Percentiles rank a stretch among this genome's conserved stretches.
Conservation (phyloP, 495 filamentous ascomycete genomes). For the Penicillium coffeae region DNA sequence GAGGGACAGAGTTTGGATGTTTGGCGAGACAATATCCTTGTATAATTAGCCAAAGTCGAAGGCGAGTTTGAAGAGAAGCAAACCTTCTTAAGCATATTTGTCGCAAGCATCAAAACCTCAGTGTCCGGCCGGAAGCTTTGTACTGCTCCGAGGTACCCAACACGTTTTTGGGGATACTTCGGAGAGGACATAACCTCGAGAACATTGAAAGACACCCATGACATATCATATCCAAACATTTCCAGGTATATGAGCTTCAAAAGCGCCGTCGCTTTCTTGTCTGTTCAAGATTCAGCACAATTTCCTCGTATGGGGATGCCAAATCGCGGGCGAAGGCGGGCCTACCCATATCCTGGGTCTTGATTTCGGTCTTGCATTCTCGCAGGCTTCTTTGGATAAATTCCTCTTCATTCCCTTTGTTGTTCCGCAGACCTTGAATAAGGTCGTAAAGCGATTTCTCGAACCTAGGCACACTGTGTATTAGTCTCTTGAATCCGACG, state of each 20-base stretch:
- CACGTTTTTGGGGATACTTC: conserved; percentile 91
- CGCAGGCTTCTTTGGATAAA: conserved; percentile 87
- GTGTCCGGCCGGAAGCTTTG: conserved; percentile 95
- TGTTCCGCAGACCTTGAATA: conserved; percentile 88
- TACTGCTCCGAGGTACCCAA: conserved; percentile 92
- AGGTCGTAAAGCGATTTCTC: conserved; percentile 99
- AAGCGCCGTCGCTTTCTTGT: conserved; percentile 92
- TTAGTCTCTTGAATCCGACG: conserved; percentile 2
- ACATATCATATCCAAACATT: conserved; percentile 99
- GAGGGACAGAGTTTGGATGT: conserved; percentile 70
- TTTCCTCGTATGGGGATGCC: neutral
- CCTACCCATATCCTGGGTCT: conserved; percentile 84
- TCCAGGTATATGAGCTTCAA: conserved; percentile 95
- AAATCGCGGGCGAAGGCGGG: neutral
- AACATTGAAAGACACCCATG: conserved; percentile 97
- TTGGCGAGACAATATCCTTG: conserved; percentile 76
- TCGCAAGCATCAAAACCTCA: conserved; percentile 95
- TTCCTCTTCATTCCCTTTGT: conserved; percentile 88
- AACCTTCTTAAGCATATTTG: conserved; percentile 95
- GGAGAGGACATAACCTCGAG: conserved; percentile 96
- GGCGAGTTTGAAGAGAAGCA: neutral
- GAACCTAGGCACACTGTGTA: conserved; percentile 59
- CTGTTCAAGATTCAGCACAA: conserved; percentile 42
- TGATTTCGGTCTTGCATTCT: conserved; percentile 91
- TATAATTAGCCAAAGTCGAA: neutral